Conservation (phyloP, 306 rosid species). For the Quercus rubra region DNA sequence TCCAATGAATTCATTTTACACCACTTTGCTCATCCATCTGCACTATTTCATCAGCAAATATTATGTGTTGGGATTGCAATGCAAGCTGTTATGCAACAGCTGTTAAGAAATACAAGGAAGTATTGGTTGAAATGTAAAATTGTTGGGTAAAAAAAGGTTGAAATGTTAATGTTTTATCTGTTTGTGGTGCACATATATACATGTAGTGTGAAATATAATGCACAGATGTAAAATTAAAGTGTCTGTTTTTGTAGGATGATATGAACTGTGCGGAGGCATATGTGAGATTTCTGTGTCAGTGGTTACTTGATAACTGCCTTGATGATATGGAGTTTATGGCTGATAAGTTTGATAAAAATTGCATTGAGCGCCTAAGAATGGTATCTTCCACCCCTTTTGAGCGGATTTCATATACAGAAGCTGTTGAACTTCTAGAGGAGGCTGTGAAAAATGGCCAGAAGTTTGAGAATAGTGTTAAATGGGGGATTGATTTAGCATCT, state of each 20-base stretch:
- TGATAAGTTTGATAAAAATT: slow-evolving; percentile 70
- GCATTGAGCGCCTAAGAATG: slow-evolving; percentile 75
- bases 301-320: slow-evolving; percentile 80
- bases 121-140: neutral
- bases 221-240: slow-evolving; percentile 6
- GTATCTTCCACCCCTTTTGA: slow-evolving; percentile 79
- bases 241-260: slow-evolving; percentile 57
- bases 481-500: slow-evolving; percentile 95
- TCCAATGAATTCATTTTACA: neutral
- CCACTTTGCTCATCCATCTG: neutral
- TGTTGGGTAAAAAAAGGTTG: neutral
- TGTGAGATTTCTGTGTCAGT: slow-evolving; percentile 78
- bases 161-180: neutral
- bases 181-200: slow-evolving; percentile 11
- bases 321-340: slow-evolving; percentile 97
- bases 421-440: slow-evolving; percentile 71
- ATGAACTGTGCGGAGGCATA: slow-evolving; percentile 98
- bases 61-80: neutral
- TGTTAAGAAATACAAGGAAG: neutral
- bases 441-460: slow-evolving; percentile 74
- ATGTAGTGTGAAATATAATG: neutral
- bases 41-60: neutral
- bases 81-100: neutral
- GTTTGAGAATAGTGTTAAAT: slow-evolving; percentile 91
- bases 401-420: slow-evolving; percentile 78